Percentiles rank a stretch among this genome's conserved stretches.
Evolutionary conservation across 1,139 yeast species (phyloP).

Genomic region (Pichia sp.): DNA sequence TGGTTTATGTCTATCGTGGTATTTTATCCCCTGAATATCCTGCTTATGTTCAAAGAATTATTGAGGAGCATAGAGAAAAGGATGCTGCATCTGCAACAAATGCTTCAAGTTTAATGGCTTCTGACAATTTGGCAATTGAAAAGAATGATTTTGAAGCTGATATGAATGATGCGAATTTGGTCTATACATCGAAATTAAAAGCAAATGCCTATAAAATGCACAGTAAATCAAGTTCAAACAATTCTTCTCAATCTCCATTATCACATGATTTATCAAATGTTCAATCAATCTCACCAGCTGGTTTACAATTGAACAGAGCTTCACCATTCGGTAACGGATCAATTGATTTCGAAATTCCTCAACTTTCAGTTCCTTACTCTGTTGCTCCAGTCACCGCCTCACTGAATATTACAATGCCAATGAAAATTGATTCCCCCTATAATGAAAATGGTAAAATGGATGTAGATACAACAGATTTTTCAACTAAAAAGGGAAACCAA

Average conservation of each 20-base stretch:
- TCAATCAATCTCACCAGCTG: conserved; percentile 25
- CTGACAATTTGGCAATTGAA: conserved; percentile 10
- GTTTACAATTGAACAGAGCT: conserved; percentile 22
- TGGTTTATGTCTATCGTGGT: conserved; percentile 82
- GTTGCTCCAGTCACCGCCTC: conserved; percentile 77
- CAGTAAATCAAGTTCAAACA: neutral
- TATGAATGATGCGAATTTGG: conserved; percentile 7
- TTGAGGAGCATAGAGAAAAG: conserved; percentile 28
- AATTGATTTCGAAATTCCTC: conserved; percentile 41
- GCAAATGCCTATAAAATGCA: neutral
- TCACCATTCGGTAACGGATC: conserved; percentile 45
- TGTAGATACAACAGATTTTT: conserved; percentile 6
- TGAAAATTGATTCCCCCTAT: neutral
- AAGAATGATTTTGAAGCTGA: conserved; percentile 9
- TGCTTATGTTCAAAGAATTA: conserved; percentile 55
- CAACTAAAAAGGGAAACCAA: conserved; percentile 7
- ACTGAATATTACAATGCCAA: conserved; percentile 26
- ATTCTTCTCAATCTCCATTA: conserved; percentile 5
- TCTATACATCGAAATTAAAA: conserved; percentile 6
- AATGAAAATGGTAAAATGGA: conserved; percentile 1
- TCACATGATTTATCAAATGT: conserved; percentile 11
- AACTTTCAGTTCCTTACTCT: conserved; percentile 60
- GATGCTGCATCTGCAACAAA: conserved; percentile 29
- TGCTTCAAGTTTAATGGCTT: neutral
- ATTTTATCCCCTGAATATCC: conserved; percentile 65